These are phyloP conservation scores for Fusarium annulatum DNA, from an alignment of 2,329 filamentous ascomycete genomes.

Conservation along the genomic window DNA sequence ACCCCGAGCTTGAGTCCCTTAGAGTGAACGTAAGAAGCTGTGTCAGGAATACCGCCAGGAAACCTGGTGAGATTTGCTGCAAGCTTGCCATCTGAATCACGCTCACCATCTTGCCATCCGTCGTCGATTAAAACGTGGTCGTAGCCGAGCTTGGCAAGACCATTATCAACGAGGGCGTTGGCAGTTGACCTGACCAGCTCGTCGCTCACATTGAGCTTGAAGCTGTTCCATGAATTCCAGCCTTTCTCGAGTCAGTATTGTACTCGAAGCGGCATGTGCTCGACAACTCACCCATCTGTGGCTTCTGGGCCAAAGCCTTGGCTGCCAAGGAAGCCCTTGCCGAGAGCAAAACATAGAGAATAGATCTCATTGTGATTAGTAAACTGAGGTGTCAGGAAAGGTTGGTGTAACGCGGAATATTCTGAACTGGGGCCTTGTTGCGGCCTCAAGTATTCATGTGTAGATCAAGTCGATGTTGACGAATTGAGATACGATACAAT, in stretches of 20 bases:
- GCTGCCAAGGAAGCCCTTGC: neutral
- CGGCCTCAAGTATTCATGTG: neutral
- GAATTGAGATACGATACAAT: accelerated
- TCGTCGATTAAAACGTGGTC: neutral
- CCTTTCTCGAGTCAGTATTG: neutral
- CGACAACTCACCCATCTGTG: neutral
- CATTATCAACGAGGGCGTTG: neutral
- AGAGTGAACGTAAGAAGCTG: neutral
- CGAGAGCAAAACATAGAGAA: accelerated
- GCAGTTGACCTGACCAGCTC: neutral
- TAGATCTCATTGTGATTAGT: neutral
- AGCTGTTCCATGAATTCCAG: neutral
- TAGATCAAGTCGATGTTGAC: neutral
- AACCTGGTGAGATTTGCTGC: neutral
- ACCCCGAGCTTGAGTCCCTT: neutral
- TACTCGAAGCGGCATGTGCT: accelerated
- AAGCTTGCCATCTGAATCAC: neutral
- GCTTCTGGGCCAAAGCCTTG: neutral
- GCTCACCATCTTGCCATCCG: neutral
- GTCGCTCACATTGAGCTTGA: neutral
- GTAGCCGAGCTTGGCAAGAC: neutral
- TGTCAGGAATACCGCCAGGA: neutral
- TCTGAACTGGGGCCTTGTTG: neutral
- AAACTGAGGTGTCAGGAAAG: too few relatives aligned
- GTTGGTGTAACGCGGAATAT: neutral